phyloP scores from a whole-genome alignment of 2,329 filamentous ascomycete genomes.

The Cordyceps militaris region DNA sequence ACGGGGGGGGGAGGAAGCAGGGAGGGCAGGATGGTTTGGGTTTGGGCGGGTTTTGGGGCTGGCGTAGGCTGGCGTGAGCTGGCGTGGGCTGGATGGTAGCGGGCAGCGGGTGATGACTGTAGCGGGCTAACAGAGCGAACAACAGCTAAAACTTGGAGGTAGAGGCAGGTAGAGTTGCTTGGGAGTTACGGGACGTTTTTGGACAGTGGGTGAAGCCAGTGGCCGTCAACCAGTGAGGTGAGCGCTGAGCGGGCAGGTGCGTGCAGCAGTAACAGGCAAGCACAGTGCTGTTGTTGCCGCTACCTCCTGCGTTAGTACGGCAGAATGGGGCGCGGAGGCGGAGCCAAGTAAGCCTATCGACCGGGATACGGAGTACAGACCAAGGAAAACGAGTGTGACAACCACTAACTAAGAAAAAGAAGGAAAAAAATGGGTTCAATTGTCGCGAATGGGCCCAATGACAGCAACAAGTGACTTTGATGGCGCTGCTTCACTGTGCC shows the following conservation, averaged over 20 bases:
- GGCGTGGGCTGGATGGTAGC: too few species aligned
- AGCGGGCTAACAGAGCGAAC: background rate
- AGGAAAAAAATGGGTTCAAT: slow-evolving; percentile 1
- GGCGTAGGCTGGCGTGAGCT: too few species aligned
- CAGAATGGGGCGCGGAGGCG: background rate
- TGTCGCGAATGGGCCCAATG: slow-evolving; percentile 2
- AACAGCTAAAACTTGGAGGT: too few species aligned
- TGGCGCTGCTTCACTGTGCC: background rate
- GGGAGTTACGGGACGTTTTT: background rate
- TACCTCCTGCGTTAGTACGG: background rate
- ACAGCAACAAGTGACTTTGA: background rate
- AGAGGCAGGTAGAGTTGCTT: background rate
- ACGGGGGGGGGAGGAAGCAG: background rate
- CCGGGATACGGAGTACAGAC: background rate
- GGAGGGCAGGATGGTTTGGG: background rate
- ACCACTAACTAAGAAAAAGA: too few species aligned
- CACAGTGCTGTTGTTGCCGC: background rate
- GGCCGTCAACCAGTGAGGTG: too few species aligned
- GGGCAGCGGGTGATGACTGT: background rate
- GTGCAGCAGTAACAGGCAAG: background rate
- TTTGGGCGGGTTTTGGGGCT: too few species aligned
- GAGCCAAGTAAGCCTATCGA: background rate
- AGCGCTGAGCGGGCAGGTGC: background rate
- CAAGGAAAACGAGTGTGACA: background rate
- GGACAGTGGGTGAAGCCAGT: background rate